Conservation (phyloP, 208 protist genomes). For the Wallacemonas collosoma region DNA sequence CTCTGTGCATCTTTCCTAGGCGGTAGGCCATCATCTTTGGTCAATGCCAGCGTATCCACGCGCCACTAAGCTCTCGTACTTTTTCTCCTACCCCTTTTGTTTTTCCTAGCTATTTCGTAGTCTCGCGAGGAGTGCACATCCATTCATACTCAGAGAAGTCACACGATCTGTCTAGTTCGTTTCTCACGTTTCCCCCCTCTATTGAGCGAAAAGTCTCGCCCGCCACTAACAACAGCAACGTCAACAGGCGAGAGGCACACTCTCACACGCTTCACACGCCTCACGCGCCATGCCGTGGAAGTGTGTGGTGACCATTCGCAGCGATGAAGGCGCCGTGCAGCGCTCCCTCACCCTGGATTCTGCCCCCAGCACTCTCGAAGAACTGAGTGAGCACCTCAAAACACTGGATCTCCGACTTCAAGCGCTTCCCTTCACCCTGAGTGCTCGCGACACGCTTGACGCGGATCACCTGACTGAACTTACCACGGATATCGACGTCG, state of each 20-base stretch:
- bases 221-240: too few species aligned
- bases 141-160: too few species aligned
- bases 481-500: conserved; percentile 25
- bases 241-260: too few species aligned
- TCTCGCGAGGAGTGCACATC: conserved; percentile 6
- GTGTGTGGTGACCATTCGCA: conserved; percentile 54
- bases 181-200: too few species aligned
- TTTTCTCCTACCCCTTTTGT: conserved; percentile 20
- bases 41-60: not conserved
- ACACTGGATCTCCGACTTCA: conserved; percentile 69
- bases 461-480: conserved; percentile 5
- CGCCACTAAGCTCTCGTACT: conserved; percentile 4
- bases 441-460: not conserved
- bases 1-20: too few species aligned
- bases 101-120: not conserved
- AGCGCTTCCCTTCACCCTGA: conserved; percentile 43
- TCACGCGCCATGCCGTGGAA: conserved; percentile 24
- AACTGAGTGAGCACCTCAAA: conserved; percentile 42
- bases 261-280: not conserved
- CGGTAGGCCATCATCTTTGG: too few species aligned
- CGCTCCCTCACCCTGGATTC: conserved; percentile 42
- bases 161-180: too few species aligned
- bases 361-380: conserved; percentile 27
- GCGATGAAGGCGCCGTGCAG: conserved; percentile 42
- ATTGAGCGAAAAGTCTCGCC: too few species aligned